Base-by-base conservation (phyloP, 2,329 filamentous ascomycete species). In the Ophiostoma sp. region DNA sequence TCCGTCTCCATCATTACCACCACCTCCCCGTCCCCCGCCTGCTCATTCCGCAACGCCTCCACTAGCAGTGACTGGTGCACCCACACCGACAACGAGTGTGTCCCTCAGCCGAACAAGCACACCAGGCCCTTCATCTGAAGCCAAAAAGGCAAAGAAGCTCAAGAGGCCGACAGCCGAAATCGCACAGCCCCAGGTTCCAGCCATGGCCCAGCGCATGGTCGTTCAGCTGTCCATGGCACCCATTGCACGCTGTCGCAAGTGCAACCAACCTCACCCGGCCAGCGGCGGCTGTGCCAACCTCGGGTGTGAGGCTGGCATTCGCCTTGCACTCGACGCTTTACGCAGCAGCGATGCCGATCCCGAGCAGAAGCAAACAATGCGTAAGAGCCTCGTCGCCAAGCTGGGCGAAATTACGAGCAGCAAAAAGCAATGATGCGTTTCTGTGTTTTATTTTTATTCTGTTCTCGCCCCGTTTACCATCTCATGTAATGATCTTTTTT, bases 281-380 rank as follows among this genome's bases (percentile, higher is more conserved):
- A 57, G 59, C 8, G 33, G 36, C 3, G 48, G 63, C 31, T 76
- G 75, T n/a, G 57, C 69, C 28, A 71, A 74, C 28, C 63, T 72
- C 15, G 69, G 69, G 11, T 70, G 73, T 33, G 76, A 76, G 45
- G 70, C 70, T 5, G 75, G 70, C n/a, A 64, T 77, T 52, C 76
- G 76, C 12, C 48, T 76, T 31, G 73, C 74, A 1, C 74, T 77
- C 22, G 76, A 77, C 55, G 36, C 28, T 25, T 42, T 76, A 48
- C 72, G 74, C 50, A 68, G 50, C 59, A 72, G 61, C 31, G 33
- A 55, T 12, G 39, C 61, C 12, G 55, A 57, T 7, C 55, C 68
- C 33, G 15, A 25, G 6, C 45, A 61, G 17, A 71, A 52, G n/a
- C 69, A 74, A 33, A 55, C 45, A 1, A 69, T 61, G 45, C 73